Conservation (phyloP, 1,139 yeast genomes). For the Candida albicans region DNA sequence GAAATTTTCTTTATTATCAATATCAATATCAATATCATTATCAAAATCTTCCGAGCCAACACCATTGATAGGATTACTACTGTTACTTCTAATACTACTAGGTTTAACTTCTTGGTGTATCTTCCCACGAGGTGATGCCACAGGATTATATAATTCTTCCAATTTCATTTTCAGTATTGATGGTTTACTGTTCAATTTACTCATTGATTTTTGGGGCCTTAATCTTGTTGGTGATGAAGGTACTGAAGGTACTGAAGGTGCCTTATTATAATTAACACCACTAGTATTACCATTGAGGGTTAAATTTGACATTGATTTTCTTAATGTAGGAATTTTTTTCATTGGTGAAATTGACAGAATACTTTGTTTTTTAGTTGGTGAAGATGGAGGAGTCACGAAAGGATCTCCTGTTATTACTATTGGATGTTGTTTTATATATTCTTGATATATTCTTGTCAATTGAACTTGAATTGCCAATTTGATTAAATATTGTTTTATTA, state of each 20-base stretch:
- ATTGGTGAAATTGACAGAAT: slow-evolving; percentile 9
- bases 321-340: slow-evolving; percentile 4
- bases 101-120: not conserved
- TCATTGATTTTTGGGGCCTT: slow-evolving; percentile 20
- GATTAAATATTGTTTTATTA: slow-evolving; percentile 49
- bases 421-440: slow-evolving; percentile 22
- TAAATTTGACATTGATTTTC: slow-evolving; percentile 3
- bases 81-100: no score
- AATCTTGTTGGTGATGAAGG: slow-evolving; percentile 15
- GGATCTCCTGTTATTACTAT: slow-evolving; percentile 3
- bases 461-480: slow-evolving; percentile 60
- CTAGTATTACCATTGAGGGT: not conserved
- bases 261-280: no score
- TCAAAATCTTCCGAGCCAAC: no score
- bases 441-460: slow-evolving; percentile 55
- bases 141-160: slow-evolving; percentile 28
- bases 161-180: slow-evolving; percentile 25
- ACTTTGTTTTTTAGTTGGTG: not conserved
- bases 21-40: no score
- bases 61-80: no score
- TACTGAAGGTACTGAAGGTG: not conserved
- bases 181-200: slow-evolving; percentile 21
- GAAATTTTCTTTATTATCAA: slow-evolving; percentile 5
- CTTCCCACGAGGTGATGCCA: slow-evolving; percentile 20
- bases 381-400: slow-evolving; percentile 1